Evolutionary conservation across 805 yeast species (phyloP).

Genomic region (Kurtzmaniella fragi): DNA sequence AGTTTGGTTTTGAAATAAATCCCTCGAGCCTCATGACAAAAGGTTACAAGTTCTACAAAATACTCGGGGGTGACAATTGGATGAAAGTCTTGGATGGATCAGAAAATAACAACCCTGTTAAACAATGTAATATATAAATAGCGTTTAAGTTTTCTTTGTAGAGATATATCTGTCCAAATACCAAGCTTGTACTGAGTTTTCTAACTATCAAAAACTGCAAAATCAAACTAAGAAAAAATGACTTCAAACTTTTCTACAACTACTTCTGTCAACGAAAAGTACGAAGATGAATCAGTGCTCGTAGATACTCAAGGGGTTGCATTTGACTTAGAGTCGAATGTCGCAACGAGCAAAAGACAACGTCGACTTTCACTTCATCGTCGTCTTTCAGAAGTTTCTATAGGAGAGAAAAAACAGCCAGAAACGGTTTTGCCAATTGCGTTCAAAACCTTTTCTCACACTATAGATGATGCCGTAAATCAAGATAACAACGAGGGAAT

Average conservation of each 20-base stretch:
- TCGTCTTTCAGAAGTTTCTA: conserved; percentile 2
- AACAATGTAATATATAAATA: not conserved
- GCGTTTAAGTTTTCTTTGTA: not conserved
- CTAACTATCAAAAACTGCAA: not conserved
- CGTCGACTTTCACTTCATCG: conserved; percentile 4
- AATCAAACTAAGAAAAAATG: not conserved
- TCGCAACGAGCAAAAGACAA: not conserved
- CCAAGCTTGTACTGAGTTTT: not conserved
- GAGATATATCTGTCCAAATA: not conserved
- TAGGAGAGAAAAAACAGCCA: conserved; percentile 17
- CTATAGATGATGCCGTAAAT: conserved; percentile 19
- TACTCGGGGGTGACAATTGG: too few species aligned
- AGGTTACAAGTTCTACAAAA: too few species aligned
- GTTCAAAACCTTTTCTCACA: conserved; percentile 34
- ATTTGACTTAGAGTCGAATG: conserved; percentile 2
- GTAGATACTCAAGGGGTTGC: not conserved
- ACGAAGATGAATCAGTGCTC: conserved; percentile 1
- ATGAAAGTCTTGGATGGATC: too few species aligned
- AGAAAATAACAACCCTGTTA: too few species aligned
- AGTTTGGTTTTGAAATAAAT: too few species aligned
- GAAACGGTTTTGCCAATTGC: conserved; percentile 28
- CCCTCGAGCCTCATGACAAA: too few species aligned
- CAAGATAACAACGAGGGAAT: conserved; percentile 4
- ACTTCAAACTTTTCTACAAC: not conserved
- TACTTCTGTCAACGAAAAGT: not conserved